Base-by-base conservation (phyloP, 805 yeast genomes). In the Vanderwaltozyma tropicalis region DNA sequence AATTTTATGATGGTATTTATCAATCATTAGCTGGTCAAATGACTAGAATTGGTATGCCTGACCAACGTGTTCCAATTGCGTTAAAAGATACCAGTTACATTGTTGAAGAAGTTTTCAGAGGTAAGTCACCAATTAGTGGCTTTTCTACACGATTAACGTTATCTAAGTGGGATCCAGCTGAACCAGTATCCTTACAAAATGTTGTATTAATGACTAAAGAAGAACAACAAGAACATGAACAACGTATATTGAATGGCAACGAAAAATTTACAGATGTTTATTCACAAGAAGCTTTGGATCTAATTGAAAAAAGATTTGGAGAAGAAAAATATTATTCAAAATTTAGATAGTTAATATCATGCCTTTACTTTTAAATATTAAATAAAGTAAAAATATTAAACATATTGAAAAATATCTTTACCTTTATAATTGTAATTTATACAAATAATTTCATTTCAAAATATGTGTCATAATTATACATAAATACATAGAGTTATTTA, bases 71-170 rank as follows among this genome's bases (percentile, higher is more conserved):
- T n/a, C 89, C 89, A 25, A 67, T 83, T 21, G 69, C 86, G 1
- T 50, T 78, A 39, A 65, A 62, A 34, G 98, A 92, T 42, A 77
- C 85, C 20, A 81, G 77, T 32, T 92, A 87, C 54, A 68, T 89
- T 13, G 67, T 88, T 26, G 97, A 89, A 54, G 99, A 92, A 61
- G 80, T 92, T 3, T 92, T 78, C 66, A 76, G 94, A 43, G 96
- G 97, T 12, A 86, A 87, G 59, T 81, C 95, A 0, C 92, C 94
- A 14, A 70, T 88, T 12, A 80, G 94, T 14, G 82, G 88, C 15
- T 83, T 70, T 49, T 79, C 88, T 5, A 83, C 94, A 1, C 74
- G 87, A 49, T 65, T 89, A 42, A 75, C 89, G 1, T 67, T 92
- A 28, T 77, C 94, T 1, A 68, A 83, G 54, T 92, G 99, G 99